Percentiles rank a stretch among this genome's conserved stretches.
phyloP scores from a whole-genome alignment of 768 basidiomycete species.

The Lentinula aciculospora region DNA sequence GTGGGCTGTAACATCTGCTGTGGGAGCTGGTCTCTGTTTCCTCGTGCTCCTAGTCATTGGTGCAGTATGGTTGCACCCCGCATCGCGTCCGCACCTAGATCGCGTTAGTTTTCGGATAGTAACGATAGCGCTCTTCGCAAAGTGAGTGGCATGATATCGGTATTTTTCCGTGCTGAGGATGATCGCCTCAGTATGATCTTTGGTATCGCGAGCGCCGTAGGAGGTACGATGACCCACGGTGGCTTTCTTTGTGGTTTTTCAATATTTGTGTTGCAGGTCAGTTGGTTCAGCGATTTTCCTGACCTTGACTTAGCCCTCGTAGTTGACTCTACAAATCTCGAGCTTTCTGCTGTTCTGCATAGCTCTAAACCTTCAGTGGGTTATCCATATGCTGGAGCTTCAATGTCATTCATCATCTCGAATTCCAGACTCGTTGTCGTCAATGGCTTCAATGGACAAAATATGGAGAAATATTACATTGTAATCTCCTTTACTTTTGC shows the following conservation, averaged over 20 bases:
- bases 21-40: slow-evolving; percentile 15
- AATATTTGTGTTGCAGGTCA: slow-evolving; percentile 17
- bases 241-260: slow-evolving; percentile 15
- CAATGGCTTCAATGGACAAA: slow-evolving; percentile 13
- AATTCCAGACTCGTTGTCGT: slow-evolving; percentile 15
- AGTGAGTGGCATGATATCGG: slow-evolving; percentile 11
- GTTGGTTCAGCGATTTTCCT: not conserved
- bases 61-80: slow-evolving; percentile 9
- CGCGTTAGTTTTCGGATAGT: slow-evolving; percentile 18
- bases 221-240: slow-evolving; percentile 11
- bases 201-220: slow-evolving; percentile 14
- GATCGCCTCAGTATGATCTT: slow-evolving; percentile 13
- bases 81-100: slow-evolving; percentile 12
- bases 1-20: slow-evolving; percentile 8
- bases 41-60: slow-evolving; percentile 14
- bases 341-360: slow-evolving; percentile 17
- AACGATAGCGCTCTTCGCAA: slow-evolving; percentile 14
- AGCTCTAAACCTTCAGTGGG: slow-evolving; percentile 19
- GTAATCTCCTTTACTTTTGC: slow-evolving; percentile 9
- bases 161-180: not conserved
- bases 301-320: not conserved
- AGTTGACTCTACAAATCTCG: slow-evolving; percentile 16
- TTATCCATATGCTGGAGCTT: not conserved
- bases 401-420: too few species aligned
- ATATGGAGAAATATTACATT: slow-evolving; percentile 16